Percentiles rank a stretch among this genome's conserved stretches.
phyloP scores from a whole-genome alignment of 345 rosid genomes.

The Lepidium africanum region DNA sequence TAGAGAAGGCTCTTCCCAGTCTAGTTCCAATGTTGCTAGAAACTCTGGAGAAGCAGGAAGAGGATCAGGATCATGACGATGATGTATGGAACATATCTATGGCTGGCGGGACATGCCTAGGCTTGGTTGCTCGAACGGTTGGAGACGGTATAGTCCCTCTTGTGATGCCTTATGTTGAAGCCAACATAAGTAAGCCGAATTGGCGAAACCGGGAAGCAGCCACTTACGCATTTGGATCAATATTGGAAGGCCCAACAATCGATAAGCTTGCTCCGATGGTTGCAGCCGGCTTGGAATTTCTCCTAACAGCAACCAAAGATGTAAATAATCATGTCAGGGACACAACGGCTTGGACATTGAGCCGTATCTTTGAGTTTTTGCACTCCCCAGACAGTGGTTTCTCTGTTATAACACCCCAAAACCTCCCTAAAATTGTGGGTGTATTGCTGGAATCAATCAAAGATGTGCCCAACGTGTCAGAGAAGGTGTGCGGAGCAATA shows the following conservation, averaged over 20 bases:
- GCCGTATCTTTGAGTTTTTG: constrained; percentile 85
- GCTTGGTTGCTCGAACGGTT: constrained; percentile 92
- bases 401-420: constrained; percentile 59
- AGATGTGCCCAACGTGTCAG: constrained; percentile 82
- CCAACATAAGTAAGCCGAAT: constrained; percentile 56
- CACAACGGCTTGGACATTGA: constrained; percentile 92
- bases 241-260: constrained; percentile 79
- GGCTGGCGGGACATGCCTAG: constrained; percentile 98
- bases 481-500: constrained; percentile 90
- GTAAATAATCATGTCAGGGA: constrained; percentile 88
- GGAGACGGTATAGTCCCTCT: constrained; percentile 82
- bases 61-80: constrained; percentile 92
- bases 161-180: constrained; percentile 90
- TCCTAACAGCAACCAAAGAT: constrained; percentile 73
- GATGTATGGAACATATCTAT: constrained; percentile 82
- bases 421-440: constrained; percentile 47
- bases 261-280: constrained; percentile 79
- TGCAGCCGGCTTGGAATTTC: constrained; percentile 66
- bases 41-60: constrained; percentile 87
- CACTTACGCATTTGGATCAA: constrained; percentile 90
- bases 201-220: constrained; percentile 95
- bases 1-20: constrained; percentile 71
- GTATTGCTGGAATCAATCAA: constrained; percentile 69
- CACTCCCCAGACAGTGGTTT: constrained; percentile 65
- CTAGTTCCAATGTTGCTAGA: constrained; percentile 78